These are phyloP conservation scores for Pythium plurisporium DNA, from an alignment of 352 stramenopile genomes.

Conservation along the genomic window DNA sequence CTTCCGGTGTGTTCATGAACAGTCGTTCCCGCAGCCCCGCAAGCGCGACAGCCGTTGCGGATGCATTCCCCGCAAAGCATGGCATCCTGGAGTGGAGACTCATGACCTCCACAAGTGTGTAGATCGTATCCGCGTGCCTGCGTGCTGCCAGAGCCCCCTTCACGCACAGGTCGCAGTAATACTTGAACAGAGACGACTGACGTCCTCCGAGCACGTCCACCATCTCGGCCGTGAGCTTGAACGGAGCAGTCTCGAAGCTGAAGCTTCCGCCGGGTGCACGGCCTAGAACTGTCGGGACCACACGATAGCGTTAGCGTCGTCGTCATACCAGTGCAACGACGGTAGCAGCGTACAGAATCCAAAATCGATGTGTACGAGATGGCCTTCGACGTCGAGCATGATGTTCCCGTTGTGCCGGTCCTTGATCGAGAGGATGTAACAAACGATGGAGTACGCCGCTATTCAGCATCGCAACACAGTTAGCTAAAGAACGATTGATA, in stretches of 20 bases:
- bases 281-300: slow-evolving; percentile 45
- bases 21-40: slow-evolving; percentile 56
- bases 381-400: slow-evolving; percentile 95
- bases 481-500: neutral
- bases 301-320: neutral
- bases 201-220: slow-evolving; percentile 92
- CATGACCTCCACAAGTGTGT: slow-evolving; percentile 94
- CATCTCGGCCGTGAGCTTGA: slow-evolving; percentile 96
- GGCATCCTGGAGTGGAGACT: slow-evolving; percentile 79
- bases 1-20: slow-evolving; percentile 60
- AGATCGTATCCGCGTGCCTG: slow-evolving; percentile 92
- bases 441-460: slow-evolving; percentile 97
- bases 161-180: slow-evolving; percentile 93
- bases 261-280: slow-evolving; percentile 88
- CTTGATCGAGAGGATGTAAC: slow-evolving; percentile 97
- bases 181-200: slow-evolving; percentile 88
- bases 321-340: neutral
- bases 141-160: slow-evolving; percentile 90
- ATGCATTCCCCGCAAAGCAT: slow-evolving; percentile 48
- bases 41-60: slow-evolving; percentile 21
- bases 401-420: slow-evolving; percentile 99
- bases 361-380: slow-evolving; percentile 99
- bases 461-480: slow-evolving; percentile 43
- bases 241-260: slow-evolving; percentile 95
- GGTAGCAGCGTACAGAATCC: slow-evolving; percentile 87